phyloP scores from a whole-genome alignment of 352 stramenopile genomes.

The Phytophthora sp. region DNA sequence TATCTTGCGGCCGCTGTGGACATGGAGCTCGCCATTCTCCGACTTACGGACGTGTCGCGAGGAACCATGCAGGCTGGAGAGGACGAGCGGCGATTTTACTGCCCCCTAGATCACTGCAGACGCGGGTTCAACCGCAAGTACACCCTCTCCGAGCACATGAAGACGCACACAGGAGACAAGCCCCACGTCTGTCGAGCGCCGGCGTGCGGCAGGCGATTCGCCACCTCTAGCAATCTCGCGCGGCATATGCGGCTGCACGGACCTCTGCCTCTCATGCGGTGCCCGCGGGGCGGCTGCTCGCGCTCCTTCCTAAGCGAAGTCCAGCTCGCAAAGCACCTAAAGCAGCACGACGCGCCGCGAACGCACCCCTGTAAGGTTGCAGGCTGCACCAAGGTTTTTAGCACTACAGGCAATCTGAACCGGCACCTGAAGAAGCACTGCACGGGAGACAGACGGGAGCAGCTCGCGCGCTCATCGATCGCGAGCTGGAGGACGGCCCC shows the following conservation, averaged over 20 bases:
- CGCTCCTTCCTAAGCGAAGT: constrained; percentile 45
- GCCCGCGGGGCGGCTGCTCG: constrained; percentile 31
- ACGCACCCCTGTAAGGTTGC: constrained; percentile 26
- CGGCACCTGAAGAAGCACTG: constrained; percentile 49
- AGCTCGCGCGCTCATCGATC: constrained; percentile 13
- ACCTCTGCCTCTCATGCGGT: constrained; percentile 38
- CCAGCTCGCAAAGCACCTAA: constrained; percentile 53
- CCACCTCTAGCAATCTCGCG: constrained; percentile 63
- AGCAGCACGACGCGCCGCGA: constrained; percentile 42
- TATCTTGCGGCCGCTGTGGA: constrained; percentile 22
- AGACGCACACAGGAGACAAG: constrained; percentile 66
- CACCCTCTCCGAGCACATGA: constrained; percentile 64
- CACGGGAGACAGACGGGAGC: constrained; percentile 13
- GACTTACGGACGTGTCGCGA: constrained; percentile 14
- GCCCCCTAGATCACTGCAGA: constrained; percentile 24
- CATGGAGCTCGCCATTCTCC: constrained; percentile 15
- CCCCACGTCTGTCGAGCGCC: constrained; percentile 46
- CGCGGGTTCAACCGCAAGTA: constrained; percentile 57
- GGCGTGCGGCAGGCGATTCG: constrained; percentile 55
- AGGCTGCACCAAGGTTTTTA: constrained; percentile 63
- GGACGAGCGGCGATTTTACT: constrained; percentile 29
- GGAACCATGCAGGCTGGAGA: constrained; percentile 10
- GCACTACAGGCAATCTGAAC: constrained; percentile 64
- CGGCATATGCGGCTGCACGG: constrained; percentile 62
- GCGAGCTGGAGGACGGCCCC: constrained; percentile 7